Conservation (phyloP, 805 yeast species). For the Lachancea cidri region DNA sequence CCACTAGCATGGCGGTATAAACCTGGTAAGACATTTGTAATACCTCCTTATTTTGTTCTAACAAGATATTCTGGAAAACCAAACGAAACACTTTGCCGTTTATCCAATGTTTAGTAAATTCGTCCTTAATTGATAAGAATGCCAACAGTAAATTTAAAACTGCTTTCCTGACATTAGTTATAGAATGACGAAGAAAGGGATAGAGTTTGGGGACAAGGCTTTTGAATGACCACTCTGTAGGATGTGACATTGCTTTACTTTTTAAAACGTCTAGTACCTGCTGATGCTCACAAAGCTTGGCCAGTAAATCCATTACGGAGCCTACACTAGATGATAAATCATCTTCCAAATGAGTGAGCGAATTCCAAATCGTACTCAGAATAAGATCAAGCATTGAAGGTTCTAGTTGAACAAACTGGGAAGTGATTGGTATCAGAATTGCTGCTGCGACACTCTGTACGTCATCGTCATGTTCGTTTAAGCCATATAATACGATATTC, state of each 20-base stretch:
- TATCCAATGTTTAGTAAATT: constrained; percentile 62
- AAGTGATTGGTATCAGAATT: constrained; percentile 82
- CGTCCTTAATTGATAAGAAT: constrained; percentile 57
- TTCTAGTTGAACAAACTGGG: constrained; percentile 71
- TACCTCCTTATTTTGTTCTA: constrained; percentile 82
- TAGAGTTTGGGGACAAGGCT: constrained; percentile 82
- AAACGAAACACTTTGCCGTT: constrained; percentile 68
- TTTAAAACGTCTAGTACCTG: constrained; percentile 72
- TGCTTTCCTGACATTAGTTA: constrained; percentile 83
- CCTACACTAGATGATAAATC: constrained; percentile 94
- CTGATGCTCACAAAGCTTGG: constrained; percentile 77
- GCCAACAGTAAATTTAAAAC: constrained; percentile 77
- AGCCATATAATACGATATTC: constrained; percentile 80
- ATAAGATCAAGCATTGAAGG: constrained; percentile 42
- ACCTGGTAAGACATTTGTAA: constrained; percentile 57
- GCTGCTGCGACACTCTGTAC: constrained; percentile 97
- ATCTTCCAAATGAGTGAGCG: constrained; percentile 77
- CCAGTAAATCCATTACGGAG: constrained; percentile 88
- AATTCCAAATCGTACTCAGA: constrained; percentile 81
- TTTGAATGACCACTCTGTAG: constrained; percentile 54
- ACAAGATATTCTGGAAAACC: constrained; percentile 77
- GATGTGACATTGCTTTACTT: constrained; percentile 47
- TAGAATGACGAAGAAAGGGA: constrained; percentile 92
- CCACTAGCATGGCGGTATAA: constrained; percentile 50
- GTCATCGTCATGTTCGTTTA: constrained; percentile 80